phyloP scores from a whole-genome alignment of 495 filamentous ascomycete genomes.

The Aspergillus steynii region DNA sequence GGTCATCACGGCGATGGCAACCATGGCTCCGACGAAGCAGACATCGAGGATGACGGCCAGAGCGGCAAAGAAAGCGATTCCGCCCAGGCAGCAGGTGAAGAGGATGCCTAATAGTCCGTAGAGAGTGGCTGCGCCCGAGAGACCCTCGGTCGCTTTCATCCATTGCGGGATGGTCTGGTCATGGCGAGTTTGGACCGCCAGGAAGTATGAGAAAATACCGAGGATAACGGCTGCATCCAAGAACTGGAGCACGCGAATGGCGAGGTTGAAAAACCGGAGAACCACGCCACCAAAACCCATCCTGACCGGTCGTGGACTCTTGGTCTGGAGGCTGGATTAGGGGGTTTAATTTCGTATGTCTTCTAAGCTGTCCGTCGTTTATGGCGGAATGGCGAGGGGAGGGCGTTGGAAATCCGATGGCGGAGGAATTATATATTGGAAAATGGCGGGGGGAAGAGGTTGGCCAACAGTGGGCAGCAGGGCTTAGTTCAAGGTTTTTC shows the following conservation, averaged over 20 bases:
- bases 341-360: not conserved
- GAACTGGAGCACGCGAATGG: constrained; percentile 70
- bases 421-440: not conserved
- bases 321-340: not conserved
- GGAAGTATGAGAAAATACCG: constrained; percentile 70
- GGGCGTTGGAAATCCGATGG: not conserved
- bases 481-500: not conserved
- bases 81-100: constrained; percentile 77
- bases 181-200: constrained; percentile 56
- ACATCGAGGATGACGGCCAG: constrained; percentile 78
- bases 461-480: not conserved
- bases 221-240: constrained; percentile 69
- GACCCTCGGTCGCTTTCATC: constrained; percentile 77
- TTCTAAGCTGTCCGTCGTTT: not conserved
- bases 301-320: constrained; percentile 7
- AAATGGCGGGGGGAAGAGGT: not conserved
- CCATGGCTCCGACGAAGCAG: constrained; percentile 75
- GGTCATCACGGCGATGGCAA: constrained; percentile 74
- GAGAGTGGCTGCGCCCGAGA: constrained; percentile 69
- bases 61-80: constrained; percentile 69
- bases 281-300: constrained; percentile 56
- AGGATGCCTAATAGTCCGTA: constrained; percentile 71
- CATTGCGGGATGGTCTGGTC: constrained; percentile 59
- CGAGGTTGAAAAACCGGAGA: constrained; percentile 62
- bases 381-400: no score